Base-by-base conservation (phyloP, 768 basidiomycete genomes). In the Trametes cingulata region DNA sequence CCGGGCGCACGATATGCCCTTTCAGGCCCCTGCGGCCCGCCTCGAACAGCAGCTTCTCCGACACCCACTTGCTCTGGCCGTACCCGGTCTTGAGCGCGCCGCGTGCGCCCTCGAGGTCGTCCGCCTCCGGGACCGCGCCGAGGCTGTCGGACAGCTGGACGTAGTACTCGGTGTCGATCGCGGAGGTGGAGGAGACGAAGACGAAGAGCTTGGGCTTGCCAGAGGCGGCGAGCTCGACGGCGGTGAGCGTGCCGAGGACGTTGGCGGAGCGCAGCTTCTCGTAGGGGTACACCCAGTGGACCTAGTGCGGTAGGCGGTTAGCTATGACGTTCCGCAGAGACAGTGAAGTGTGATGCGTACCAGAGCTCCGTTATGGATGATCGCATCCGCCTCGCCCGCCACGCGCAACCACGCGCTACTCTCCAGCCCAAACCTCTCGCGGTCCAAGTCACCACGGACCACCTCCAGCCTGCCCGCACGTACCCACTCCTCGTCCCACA, bases 281-380 rank as follows among this genome's bases (percentile, higher is more conserved):
- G 75, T 99, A 99, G 0, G 95, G 94, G 73, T 97, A 99, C 2
- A 99, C 93, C 97, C 97, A 99, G 70, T 99, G 97, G 14, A 98
- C 93, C 93, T 94, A 68, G 17, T 6, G 52, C 29, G 24, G 35
- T 19, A 10, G n/a, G 7, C 17, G 35, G 35, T 20, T 2, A 43
- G n/a, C n/a, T 48, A 41, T 47, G 19, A 17, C 27, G 24, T 33
- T 17, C 51, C 29, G 2, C 36, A 39, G n/a, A 27, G 39, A 19
- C 25, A 51, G 35, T 12, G 7, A 36, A 5, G 10, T 20, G 37
- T 36, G 29, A 35, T n/a, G 6, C 89, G 60, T 66, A 95, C 96
- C 73, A 98, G 74, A n/a, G 97, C 97, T 36, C 97, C 97, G 65
- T 99, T 99, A 71, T 99, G 97, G 46, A 98, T 68, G 35, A 99